Base-by-base conservation (phyloP, 2,329 filamentous ascomycete species). In the Myriosclerotinia duriaeana region DNA sequence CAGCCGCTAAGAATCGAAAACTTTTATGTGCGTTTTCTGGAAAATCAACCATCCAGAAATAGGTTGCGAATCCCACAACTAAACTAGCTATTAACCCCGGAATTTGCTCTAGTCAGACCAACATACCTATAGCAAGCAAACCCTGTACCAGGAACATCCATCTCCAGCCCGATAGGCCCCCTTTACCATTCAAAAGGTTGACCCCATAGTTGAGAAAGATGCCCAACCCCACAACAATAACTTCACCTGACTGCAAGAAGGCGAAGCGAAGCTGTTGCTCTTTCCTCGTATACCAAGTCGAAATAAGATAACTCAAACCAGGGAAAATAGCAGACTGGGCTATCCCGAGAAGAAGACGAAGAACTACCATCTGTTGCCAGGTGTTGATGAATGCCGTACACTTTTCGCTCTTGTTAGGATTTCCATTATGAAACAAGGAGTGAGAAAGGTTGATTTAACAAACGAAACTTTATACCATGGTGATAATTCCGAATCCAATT, bases 301-400 rank as follows among this genome's bases (percentile, higher is more conserved):
- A 71, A 53, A 85, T 83, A 12, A 85, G 72, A 69, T 83, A 84
- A 8, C 80, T 80, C 46, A 84, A 70, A 0, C 82, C 83, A 3
- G 83, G 83, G 64, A 84, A 85, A 52, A 84, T 79, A 17, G 82
- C 82, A 69, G 77, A 81, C 80, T 88, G 88, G 44, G 83, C 81
- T 38, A 89, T 85, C 46, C 89, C 89, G 2, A 91, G 81, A 11
- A 91, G 77, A 30, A 91, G 82, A 52, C 88, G 80, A 67, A 91
- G 76, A 0, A 82, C 86, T 66, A 91, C 88, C 87, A 91, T 90
- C 75, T 90, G 83, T 70, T 81, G 79, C 88, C 88, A 91, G 15
- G 81, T 87, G 42, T 81, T 82, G 50, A 91, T 84, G 71, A 90
- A 91, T 1, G 87, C 87, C 0, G 88, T 90, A 71, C 86, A 86